phyloP scores from a whole-genome alignment of 805 yeast species.

The Kodamaea sagamina region DNA sequence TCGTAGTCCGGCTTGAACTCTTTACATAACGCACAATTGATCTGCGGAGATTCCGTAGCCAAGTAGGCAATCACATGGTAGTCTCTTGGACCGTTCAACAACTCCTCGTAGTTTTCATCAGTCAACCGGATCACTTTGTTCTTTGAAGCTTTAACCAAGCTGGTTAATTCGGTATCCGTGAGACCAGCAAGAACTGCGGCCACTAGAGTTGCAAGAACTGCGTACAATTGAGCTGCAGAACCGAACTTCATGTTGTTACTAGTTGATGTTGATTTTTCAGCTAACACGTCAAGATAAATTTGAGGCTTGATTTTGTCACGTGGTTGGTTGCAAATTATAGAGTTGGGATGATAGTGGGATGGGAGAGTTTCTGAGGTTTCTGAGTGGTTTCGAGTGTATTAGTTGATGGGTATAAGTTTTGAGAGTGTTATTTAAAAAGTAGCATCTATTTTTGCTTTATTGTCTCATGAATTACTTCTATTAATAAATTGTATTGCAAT shows the following conservation, averaged over 20 bases:
- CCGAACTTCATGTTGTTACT: conserved; percentile 13
- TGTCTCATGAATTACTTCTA: too few species aligned
- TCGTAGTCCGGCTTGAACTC: conserved; percentile 68
- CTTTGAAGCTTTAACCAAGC: conserved; percentile 20
- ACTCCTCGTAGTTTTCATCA: conserved; percentile 58
- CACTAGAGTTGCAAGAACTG: conserved; percentile 15
- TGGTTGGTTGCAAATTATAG: background rate
- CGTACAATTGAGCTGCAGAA: conserved; percentile 9
- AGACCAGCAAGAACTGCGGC: conserved; percentile 25
- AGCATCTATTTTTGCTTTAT: too few species aligned
- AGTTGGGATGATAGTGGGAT: background rate
- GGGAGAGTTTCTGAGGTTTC: too few species aligned
- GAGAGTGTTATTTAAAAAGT: too few species aligned
- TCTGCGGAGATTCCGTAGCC: conserved; percentile 71
- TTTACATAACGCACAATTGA: conserved; percentile 76
- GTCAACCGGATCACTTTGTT: conserved; percentile 31
- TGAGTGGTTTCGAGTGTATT: too few species aligned
- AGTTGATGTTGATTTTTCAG: conserved; percentile 11
- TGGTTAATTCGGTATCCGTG: conserved; percentile 24
- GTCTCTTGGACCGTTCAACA: conserved; percentile 67
- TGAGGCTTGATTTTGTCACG: background rate
- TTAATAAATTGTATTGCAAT: too few species aligned
- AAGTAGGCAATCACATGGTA: conserved; percentile 64
- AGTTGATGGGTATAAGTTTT: too few species aligned
- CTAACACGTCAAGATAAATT: conserved; percentile 11